These are phyloP conservation scores for Boletus rubescentipes DNA, from an alignment of 768 basidiomycete species.

Conservation along the genomic window DNA sequence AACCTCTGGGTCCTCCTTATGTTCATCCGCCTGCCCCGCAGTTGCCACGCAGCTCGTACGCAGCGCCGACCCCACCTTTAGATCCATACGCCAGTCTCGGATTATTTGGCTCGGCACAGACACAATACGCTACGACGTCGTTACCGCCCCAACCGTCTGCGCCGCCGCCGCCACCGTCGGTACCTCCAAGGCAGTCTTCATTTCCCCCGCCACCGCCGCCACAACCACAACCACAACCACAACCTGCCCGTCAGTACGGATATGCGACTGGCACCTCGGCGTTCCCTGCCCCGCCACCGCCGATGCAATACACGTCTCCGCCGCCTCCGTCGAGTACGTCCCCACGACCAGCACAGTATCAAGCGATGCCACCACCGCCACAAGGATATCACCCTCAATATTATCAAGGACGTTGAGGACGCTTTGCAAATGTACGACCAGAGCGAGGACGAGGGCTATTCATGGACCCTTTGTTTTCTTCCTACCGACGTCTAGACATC, in stretches of 20 bases:
- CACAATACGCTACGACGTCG: conserved; percentile 7
- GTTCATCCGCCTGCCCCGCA: conserved; percentile 26
- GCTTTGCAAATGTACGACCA: not conserved
- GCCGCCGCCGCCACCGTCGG: conserved; percentile 21
- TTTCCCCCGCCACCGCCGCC: conserved; percentile 19
- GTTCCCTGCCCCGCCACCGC: conserved; percentile 31
- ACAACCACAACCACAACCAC: conserved; percentile 17
- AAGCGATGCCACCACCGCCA: conserved; percentile 30
- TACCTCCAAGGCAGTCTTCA: conserved; percentile 26
- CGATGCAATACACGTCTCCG: conserved; percentile 25
- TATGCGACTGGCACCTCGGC: conserved; percentile 12
- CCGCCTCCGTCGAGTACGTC: conserved; percentile 13
- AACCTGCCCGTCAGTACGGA: conserved; percentile 21
- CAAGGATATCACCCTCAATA: conserved; percentile 29
- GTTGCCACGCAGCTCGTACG: conserved; percentile 25
- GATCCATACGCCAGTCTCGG: conserved; percentile 40
- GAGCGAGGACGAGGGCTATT: not conserved
- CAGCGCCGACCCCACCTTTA: conserved; percentile 19
- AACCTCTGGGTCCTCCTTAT: conserved; percentile 25
- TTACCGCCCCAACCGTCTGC: conserved; percentile 10
- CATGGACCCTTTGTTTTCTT: not conserved
- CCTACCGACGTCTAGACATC: not conserved
- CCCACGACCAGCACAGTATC: conserved; percentile 27
- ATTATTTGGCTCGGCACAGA: conserved; percentile 25
- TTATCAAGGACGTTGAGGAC: conserved; percentile 30